Base-by-base conservation (phyloP, 306 rosid genomes). In the Dryas drummondii region DNA sequence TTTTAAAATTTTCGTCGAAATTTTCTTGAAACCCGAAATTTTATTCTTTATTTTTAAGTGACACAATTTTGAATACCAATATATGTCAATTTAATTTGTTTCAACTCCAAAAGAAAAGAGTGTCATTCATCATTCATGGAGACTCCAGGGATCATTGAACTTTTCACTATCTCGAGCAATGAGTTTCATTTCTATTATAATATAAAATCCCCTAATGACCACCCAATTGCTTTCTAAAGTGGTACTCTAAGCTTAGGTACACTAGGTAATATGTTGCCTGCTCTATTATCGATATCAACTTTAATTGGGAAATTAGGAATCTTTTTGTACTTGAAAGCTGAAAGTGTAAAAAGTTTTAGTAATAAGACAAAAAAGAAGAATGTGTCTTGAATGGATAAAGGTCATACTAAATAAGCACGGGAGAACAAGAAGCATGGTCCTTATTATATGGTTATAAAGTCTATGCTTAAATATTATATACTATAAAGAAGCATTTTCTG, bases 281-380 rank as follows among this genome's bases (percentile, higher is more conserved):
- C 37, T 32, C 37, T 32, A 32, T 32, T 32, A 32, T 32, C 37
- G 11, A 26, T 11, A 26, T 48, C 8, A 19, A 68, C 15, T 68
- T 47, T 22, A 67, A 6, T 68, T 4, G 4, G 4, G n/a, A 45
- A 45, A 54, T 27, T 37, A 55, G 76, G 70, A 71, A 82, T 68
- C 44, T 62, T 82, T 88, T 85, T 86, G 82, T 80, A 82, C 86
- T 80, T 85, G 88, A 53, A 86, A 83, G 88, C 85, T 68, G 42
- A 16, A 26, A 70, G 76, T 56, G 78, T 37, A 83, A 76, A 40
- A 75, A 57, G 75, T 66, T 62, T 17, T 74, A 19, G 81, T 64
- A 49, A 72, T 71, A 52, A 73, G 82, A 76, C 75, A 80, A 77
- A 82, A 80, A 82, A 57, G 79, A 50, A 76, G 65, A 68, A 47